A percentile compares a stretch with the other conserved stretches of the same genome.
These are phyloP conservation scores for Plasmopara viticola DNA, from an alignment of 352 stramenopile genomes.

Conservation along the genomic window DNA sequence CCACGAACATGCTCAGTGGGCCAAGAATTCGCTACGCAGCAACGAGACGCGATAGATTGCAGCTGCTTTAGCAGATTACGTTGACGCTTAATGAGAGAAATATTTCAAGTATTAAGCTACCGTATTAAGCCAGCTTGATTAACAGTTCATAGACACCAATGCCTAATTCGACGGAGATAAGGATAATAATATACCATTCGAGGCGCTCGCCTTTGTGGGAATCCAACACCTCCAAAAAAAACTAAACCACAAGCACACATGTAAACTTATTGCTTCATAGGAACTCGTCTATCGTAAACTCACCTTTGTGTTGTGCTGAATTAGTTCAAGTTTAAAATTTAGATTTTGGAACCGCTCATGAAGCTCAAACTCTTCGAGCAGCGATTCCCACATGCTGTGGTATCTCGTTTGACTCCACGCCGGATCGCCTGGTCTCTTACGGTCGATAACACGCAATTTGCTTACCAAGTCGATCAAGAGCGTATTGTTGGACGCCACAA, in stretches of 20 bases:
- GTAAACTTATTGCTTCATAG: slow-evolving; percentile 6
- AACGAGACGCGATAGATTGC: slow-evolving; percentile 3
- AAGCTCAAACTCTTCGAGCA: slow-evolving; percentile 91
- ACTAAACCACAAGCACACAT: slow-evolving; percentile 41
- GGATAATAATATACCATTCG: slow-evolving; percentile 98
- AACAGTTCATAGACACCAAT: slow-evolving; percentile 83
- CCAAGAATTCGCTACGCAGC: slow-evolving; percentile 31
- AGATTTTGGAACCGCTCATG: slow-evolving; percentile 93
- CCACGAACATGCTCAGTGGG: slow-evolving; percentile 80
- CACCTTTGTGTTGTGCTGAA: slow-evolving; percentile 97
- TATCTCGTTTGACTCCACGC: slow-evolving; percentile 95
- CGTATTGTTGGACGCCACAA: slow-evolving; percentile 95
- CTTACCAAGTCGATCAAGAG: slow-evolving; percentile 95
- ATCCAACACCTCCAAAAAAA: slow-evolving; percentile 97
- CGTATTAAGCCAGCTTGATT: slow-evolving; percentile 57
- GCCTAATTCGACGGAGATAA: slow-evolving; percentile 93
- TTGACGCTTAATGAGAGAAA: too few species aligned
- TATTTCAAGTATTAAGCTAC: too few species aligned
- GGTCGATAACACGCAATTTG: slow-evolving; percentile 94
- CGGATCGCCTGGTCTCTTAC: slow-evolving; percentile 86
- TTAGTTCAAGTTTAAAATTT: slow-evolving; percentile 96
- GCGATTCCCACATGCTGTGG: slow-evolving; percentile 87
- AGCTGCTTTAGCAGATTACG: too few species aligned
- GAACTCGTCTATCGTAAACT: slow-evolving; percentile 1
- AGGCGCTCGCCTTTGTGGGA: slow-evolving; percentile 91